Base-by-base conservation (phyloP, 495 filamentous ascomycete species). In the Bryoglossum gracile region DNA sequence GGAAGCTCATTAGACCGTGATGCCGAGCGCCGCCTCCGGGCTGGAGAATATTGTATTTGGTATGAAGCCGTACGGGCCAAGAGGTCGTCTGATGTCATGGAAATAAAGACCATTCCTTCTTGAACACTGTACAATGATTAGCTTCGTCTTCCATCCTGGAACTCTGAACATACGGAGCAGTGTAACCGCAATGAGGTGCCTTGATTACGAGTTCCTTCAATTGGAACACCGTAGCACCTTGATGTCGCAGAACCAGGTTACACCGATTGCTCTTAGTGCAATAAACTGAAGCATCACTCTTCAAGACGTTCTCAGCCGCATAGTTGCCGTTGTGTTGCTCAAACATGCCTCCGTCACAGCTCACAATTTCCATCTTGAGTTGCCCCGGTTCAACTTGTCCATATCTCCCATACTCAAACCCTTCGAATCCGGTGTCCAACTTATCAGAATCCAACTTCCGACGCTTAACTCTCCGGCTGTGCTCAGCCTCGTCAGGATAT, bases 61-160 rank as follows among this genome's bases (percentile, higher is more conserved):
- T 91, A 92, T 38, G 76, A 72, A 8, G 84, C 78, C 4, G 89
- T 91, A 41, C 84, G 76, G 26, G 68, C 70, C 22, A 92, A 64
- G 13, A 94, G 71, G 46, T 91, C 84, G 48, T 90, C 77, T 10
- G 77, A 73, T 14, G 77, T 75, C 89, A 95, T 94, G 4, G 86
- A 80, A 30, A 96, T 75, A 61, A 96, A 95, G 4, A 97, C 78
- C 82, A 95, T 86, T 18, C 91, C 91, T 72, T 94, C 88, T 68
- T 90, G 86, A 39, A 95, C 83, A 43, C 87, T 94, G 56, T 35
- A 34, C 1, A 25, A 5, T 30, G 34, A 34, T 49, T 48, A 56
- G 50, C 22, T 28, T n/a, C 22, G 17, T n/a, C 13, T n/a, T 38
- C 21, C 21, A n/a, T 5, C 24, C 8, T 44, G 9, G 21, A 23